Percentiles rank a stretch among this genome's conserved stretches.
Conservation (phyloP, 495 filamentous ascomycete genomes). For the Aspergillus cristatus region DNA sequence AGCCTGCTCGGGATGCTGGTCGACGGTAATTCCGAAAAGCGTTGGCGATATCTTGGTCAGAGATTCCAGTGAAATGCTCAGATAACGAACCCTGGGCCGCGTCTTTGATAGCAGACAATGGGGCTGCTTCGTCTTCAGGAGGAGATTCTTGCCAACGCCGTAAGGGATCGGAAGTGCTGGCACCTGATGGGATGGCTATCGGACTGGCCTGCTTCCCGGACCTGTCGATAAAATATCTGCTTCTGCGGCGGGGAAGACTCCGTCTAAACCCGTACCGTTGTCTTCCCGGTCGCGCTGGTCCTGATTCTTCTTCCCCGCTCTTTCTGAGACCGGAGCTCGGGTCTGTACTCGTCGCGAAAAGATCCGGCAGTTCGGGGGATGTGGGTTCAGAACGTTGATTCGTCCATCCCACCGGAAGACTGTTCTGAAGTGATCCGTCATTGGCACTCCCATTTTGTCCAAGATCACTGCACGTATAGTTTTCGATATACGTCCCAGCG, state of each 20-base stretch:
- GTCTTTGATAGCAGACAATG: conserved; percentile 56
- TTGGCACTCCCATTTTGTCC: no score
- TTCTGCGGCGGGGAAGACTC: conserved; percentile 6
- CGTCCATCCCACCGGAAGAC: no score
- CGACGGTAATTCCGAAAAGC: conserved; percentile 48
- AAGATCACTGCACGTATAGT: no score
- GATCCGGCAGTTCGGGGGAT: no score
- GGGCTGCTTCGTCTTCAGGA: conserved; percentile 67
- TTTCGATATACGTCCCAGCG: no score
- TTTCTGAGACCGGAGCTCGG: no score
- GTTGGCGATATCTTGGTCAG: conserved; percentile 21
- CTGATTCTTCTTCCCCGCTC: no score
- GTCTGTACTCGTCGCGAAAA: no score
- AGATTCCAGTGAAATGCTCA: neutral
- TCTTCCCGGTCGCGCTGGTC: no score
- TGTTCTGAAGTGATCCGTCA: no score
- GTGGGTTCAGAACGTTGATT: no score
- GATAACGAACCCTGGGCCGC: conserved; percentile 44
- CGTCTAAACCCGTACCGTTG: no score
- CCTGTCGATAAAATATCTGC: conserved; percentile 7
- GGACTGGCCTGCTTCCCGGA: conserved; percentile 1
- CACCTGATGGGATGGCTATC: neutral
- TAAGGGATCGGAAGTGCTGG: conserved; percentile 34
- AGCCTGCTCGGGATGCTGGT: conserved; percentile 30
- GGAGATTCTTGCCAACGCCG: conserved; percentile 68